Conservation (phyloP, 495 filamentous ascomycete genomes). For the Neurospora sp. region DNA sequence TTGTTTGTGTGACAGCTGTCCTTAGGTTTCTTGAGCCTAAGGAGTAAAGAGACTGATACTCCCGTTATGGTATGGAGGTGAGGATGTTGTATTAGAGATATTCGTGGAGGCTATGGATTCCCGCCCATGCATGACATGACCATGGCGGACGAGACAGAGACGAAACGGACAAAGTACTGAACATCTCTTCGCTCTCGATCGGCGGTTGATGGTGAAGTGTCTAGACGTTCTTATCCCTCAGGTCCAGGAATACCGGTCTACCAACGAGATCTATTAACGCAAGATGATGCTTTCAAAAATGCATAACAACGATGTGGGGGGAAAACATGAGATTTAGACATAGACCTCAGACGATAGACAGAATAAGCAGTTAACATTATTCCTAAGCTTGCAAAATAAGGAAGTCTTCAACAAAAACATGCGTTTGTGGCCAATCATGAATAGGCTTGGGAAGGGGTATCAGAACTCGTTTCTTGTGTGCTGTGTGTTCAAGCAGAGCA, state of each 20-base stretch:
- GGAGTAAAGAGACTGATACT: constrained; percentile 24
- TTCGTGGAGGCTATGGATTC: constrained; percentile 1
- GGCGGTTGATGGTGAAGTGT: neutral
- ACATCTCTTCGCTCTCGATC: neutral
- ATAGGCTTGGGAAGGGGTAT: neutral
- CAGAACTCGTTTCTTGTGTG: neutral
- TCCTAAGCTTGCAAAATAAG: neutral
- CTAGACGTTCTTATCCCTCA: neutral
- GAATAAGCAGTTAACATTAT: neutral
- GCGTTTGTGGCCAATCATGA: neutral
- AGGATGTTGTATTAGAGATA: neutral
- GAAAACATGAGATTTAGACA: neutral
- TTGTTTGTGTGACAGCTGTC: constrained; percentile 35
- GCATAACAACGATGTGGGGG: neutral
- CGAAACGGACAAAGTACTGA: neutral
- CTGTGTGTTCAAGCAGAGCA: neutral
- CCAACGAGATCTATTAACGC: neutral
- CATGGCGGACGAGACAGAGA: neutral
- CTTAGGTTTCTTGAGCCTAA: constrained; percentile 51
- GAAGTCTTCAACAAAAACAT: neutral
- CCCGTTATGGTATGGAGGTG: neutral
- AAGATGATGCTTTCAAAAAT: neutral
- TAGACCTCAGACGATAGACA: neutral
- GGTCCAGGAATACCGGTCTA: neutral
- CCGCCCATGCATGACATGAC: neutral